These are phyloP conservation scores for Hsuehochloa calcarea DNA, from an alignment of 176 grass and related monocot species.

Conservation along the genomic window DNA sequence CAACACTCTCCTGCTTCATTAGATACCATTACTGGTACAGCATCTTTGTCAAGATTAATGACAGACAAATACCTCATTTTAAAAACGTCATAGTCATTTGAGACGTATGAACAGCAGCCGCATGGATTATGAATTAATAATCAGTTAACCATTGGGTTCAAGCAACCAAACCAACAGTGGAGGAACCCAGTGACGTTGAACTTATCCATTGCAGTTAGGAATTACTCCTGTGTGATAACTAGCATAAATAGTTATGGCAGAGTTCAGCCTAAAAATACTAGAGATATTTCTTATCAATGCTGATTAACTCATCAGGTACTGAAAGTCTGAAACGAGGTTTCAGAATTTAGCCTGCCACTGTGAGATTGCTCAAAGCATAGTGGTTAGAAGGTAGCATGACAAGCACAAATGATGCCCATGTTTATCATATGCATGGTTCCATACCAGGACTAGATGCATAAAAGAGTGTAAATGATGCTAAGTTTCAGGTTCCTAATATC, in stretches of 20 bases:
- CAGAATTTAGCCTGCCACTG: background rate
- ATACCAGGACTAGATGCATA: background rate
- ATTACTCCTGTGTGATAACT: background rate
- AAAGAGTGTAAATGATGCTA: background rate
- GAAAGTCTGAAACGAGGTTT: background rate
- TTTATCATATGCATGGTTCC: background rate
- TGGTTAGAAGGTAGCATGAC: background rate
- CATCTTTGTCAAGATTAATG: background rate
- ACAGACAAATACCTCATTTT: background rate
- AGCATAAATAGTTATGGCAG: background rate
- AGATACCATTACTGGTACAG: background rate
- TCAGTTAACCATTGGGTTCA: background rate
- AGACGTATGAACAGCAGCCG: background rate
- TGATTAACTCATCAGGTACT: background rate
- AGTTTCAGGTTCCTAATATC: background rate
- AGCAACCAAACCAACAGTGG: background rate
- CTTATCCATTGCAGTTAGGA: background rate
- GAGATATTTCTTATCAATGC: background rate
- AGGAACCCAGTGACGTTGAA: background rate
- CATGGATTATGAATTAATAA: background rate
- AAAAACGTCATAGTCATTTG: background rate
- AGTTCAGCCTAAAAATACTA: background rate
- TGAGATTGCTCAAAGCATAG: background rate
- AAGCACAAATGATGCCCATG: background rate
- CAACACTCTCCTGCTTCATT: background rate